Percentiles rank a stretch among this genome's conserved stretches.
Conservation (phyloP, 257 asterid genomes). For the Primulina huaijiensis region DNA sequence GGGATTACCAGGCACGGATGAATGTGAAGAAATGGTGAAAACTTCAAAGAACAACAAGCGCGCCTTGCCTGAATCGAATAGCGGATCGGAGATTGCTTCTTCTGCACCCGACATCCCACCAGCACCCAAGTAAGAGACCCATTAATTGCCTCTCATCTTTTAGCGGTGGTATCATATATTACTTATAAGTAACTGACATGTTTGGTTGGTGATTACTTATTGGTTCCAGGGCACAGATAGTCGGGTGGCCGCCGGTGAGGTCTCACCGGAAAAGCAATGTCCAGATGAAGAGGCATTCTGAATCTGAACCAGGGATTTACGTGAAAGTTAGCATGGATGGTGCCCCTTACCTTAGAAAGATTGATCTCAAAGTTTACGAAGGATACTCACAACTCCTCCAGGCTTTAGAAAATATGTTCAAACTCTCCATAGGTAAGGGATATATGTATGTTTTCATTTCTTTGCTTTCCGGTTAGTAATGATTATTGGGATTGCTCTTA, state of each 20-base stretch:
- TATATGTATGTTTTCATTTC: neutral
- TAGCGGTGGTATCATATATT: too few relatives aligned
- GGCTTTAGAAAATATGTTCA: conserved; percentile 78
- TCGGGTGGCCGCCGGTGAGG: conserved; percentile 75
- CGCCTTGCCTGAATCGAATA: conserved; percentile 41
- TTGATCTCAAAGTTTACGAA: conserved; percentile 56
- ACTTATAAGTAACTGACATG: too few relatives aligned
- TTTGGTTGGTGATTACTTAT: neutral
- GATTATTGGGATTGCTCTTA: conserved; percentile 5
- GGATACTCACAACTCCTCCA: conserved; percentile 53
- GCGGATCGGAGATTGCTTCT: conserved; percentile 27
- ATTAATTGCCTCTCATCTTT: too few relatives aligned
- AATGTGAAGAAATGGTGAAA: conserved; percentile 20
- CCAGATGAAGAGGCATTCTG: conserved; percentile 29
- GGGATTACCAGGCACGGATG: conserved; percentile 56
- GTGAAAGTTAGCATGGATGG: conserved; percentile 94
- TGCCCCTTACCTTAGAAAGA: conserved; percentile 79
- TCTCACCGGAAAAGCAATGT: conserved; percentile 49
- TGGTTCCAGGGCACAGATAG: conserved; percentile 47
- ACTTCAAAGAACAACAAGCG: conserved; percentile 41
- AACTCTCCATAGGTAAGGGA: conserved; percentile 59
- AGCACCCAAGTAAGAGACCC: conserved; percentile 47
- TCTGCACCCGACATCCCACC: conserved; percentile 35
- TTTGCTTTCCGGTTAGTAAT: neutral
- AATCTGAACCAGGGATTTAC: conserved; percentile 45